Conservation (phyloP, 169 alveolate genomes). For the Sarcocystis neurona region DNA sequence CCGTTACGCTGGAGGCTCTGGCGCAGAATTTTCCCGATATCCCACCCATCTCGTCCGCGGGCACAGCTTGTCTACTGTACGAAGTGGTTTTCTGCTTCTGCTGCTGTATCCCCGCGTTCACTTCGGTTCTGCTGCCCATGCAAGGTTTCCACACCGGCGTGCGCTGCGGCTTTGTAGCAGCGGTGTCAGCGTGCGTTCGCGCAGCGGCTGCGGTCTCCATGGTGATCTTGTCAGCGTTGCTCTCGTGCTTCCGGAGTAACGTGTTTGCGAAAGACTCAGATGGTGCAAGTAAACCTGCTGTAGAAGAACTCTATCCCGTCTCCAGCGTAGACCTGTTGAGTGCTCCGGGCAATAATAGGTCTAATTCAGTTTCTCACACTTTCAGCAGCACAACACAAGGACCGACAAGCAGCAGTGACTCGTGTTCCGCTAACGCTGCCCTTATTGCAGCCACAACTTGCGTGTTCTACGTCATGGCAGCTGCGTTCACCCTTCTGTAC, state of each 20-base stretch:
- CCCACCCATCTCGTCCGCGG: conserved; percentile 40
- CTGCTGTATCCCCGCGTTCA: conserved; percentile 2
- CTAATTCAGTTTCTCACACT: too few relatives aligned
- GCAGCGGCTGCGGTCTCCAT: background rate
- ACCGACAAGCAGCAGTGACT: background rate
- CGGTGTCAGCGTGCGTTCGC: conserved; percentile 28
- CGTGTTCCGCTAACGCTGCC: conserved; percentile 18
- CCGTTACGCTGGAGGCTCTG: conserved; percentile 21
- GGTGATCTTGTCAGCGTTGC: background rate
- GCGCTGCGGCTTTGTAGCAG: conserved; percentile 41
- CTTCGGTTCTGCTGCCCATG: conserved; percentile 36
- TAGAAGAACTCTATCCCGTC: too few relatives aligned
- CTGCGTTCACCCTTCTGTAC: conserved; percentile 9
- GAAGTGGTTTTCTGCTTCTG: conserved; percentile 14
- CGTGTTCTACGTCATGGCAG: conserved; percentile 19
- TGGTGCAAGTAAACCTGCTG: too few relatives aligned
- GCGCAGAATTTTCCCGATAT: conserved; percentile 1
- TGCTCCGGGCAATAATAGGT: too few relatives aligned
- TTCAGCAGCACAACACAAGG: too few relatives aligned
- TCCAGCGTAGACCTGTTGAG: too few relatives aligned
- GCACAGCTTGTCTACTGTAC: conserved; percentile 46
- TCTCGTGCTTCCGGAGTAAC: background rate
- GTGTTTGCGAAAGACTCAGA: too few relatives aligned
- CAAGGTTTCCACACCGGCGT: conserved; percentile 46
- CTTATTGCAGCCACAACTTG: background rate